These are phyloP conservation scores for Chrysoporthe deuterocubensis DNA, from an alignment of 2,329 filamentous ascomycete genomes.

Conservation along the genomic window DNA sequence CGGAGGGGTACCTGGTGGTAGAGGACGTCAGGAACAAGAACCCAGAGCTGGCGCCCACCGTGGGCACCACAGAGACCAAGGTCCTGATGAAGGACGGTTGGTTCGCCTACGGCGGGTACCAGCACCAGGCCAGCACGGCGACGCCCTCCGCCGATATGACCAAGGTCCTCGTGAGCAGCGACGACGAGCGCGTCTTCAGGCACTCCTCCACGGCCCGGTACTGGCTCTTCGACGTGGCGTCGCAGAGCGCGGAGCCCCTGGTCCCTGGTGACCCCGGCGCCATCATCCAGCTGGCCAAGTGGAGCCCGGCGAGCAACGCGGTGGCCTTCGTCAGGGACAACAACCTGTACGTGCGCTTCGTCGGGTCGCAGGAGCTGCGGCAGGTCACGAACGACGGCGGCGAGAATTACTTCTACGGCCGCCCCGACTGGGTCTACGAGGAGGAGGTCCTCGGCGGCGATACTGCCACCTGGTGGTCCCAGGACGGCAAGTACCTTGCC, in stretches of 20 bases:
- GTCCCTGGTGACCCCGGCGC: slow-evolving; percentile 69
- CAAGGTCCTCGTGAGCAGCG: slow-evolving; percentile 81
- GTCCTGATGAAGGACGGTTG: slow-evolving; percentile 73
- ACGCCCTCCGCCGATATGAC: slow-evolving; percentile 83
- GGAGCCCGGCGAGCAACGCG: slow-evolving; percentile 86
- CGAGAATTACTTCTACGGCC: slow-evolving; percentile 87
- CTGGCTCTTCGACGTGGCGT: slow-evolving; percentile 89
- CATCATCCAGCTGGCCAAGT: slow-evolving; percentile 80
- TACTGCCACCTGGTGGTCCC: slow-evolving; percentile 93
- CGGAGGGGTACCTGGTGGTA: slow-evolving; percentile 79
- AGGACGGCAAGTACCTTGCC: slow-evolving; percentile 84
- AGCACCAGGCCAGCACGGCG: slow-evolving; percentile 61
- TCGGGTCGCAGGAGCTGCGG: slow-evolving; percentile 59
- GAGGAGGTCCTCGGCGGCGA: slow-evolving; percentile 79
- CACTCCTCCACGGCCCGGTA: slow-evolving; percentile 87
- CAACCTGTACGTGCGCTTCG: slow-evolving; percentile 80
- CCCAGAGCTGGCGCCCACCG: slow-evolving; percentile 39
- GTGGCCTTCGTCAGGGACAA: slow-evolving; percentile 90
- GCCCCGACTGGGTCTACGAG: slow-evolving; percentile 97
- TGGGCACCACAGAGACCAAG: slow-evolving; percentile 54
- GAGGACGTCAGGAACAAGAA: slow-evolving; percentile 73
- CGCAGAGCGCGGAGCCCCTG: slow-evolving; percentile 76
- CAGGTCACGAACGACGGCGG: slow-evolving; percentile 88
- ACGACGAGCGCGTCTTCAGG: slow-evolving; percentile 78
- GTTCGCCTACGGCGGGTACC: slow-evolving; percentile 64